A percentile compares a stretch with the other conserved stretches of the same genome.
Evolutionary conservation across 345 rosid species (phyloP).

Genomic region (Eucalyptus tenuipes): DNA sequence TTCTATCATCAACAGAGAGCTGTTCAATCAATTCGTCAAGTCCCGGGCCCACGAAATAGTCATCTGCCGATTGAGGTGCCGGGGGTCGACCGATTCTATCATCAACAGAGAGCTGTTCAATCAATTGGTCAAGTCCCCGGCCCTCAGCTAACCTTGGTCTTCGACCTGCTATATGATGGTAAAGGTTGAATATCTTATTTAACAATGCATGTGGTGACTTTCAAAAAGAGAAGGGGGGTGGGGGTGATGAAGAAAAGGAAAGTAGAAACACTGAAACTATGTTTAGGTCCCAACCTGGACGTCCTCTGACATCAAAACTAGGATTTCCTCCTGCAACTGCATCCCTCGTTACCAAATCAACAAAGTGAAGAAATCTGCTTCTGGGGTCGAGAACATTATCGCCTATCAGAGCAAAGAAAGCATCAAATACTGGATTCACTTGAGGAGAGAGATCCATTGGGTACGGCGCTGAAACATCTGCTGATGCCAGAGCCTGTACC

Average conservation of each 20-base stretch:
- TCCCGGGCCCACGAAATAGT: slow-evolving; percentile 13
- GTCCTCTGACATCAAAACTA: slow-evolving; percentile 1
- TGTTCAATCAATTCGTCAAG: slow-evolving; percentile 22
- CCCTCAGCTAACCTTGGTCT: not conserved
- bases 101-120: slow-evolving; percentile 17
- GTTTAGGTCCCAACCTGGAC: not conserved
- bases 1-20: slow-evolving; percentile 5
- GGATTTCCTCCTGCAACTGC: not conserved
- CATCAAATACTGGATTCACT: not conserved
- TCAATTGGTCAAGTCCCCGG: slow-evolving; percentile 21
- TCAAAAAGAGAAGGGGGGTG: not conserved
- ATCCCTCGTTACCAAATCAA: not conserved
- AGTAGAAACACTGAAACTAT: not conserved
- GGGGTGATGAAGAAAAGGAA: not conserved
- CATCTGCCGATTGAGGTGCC: slow-evolving; percentile 14
- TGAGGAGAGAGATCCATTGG: not conserved
- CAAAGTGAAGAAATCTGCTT: not conserved
- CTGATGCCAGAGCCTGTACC: not conserved
- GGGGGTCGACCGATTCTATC: slow-evolving; percentile 21
- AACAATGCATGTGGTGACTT: not conserved
- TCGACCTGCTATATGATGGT: not conserved
- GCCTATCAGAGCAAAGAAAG: not conserved
- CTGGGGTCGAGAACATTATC: not conserved
- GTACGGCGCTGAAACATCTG: not conserved
- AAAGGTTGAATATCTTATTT: not conserved